Evolutionary conservation across 179 eudicot species (phyloP), one percentile per base, ranked within the genome.

Genomic region (Beta macrorhiza): DNA sequence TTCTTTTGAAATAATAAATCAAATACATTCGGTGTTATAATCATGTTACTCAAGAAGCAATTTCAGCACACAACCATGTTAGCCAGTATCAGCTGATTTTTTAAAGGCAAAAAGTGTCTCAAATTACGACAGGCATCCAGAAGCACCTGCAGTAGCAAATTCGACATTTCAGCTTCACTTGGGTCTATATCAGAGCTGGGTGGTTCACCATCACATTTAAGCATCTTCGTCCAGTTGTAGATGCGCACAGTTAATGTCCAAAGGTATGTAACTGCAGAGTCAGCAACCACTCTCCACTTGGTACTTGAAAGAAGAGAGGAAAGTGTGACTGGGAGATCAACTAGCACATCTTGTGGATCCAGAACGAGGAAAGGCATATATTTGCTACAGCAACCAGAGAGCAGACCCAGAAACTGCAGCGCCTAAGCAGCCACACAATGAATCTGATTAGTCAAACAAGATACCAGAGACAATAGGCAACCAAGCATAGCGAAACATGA

Each of bases 291-390:
- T 49, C 49, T 83, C 97, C 97, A 97, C 51, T 82, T 84, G 68
- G 81, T 78, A 82, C 82, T 86, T 19, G 79, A 84, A 55, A 97
- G 90, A 84, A 97, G 91, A 71, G 95, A 88, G 53, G 94, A 57
- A 58, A 97, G 90, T 57, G 97, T 89, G 75, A 92, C 88, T 0
- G 98, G 97, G 29, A 97, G 91, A 84, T 97, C 98, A 59, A 83
- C 79, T 77, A 97, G 82, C 67, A 94, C 95, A 17, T 80, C 84
- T 20, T 14, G 61, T 73, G 84, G 89, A 80, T 94, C 92, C 55
- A 91, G 79, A 77, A 92, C 74, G 79, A 97, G 87, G 32, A 94
- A 74, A 20, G 99, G 98, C 99, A 94, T 97, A 55, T 92, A 97
- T 56, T 89, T 91, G 75, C 92, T 93, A 75, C 80, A 87, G 86